Evolutionary conservation across 2,329 filamentous ascomycete genomes (phyloP), one percentile per base, ranked within the genome.

Genomic region (Xylaria sp.): DNA sequence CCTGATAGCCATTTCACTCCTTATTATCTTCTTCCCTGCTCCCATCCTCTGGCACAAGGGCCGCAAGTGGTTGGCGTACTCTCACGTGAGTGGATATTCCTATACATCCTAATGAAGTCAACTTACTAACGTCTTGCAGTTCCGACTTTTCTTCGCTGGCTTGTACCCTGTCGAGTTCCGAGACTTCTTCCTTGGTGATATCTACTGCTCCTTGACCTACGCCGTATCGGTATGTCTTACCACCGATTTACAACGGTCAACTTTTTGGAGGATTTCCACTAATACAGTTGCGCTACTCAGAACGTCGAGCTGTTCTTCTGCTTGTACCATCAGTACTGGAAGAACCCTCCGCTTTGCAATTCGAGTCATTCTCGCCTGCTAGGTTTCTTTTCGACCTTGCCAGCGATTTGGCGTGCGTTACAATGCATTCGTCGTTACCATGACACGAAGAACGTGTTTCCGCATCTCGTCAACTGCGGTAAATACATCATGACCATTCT

Each of bases 151-250:
- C 56, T 82, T 93, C 53, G 91, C 93, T 11, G 92, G 92, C 3
- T 73, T 96, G 18, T 97, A 95, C 69, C 91, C 91, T 1, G 94
- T 99, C 54, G 93, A 97, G 72, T 99, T 97, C 73, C 85, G 92
- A 59, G 94, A 99, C 74, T 97, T 99, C 76, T 97, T 97, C 74
- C 82, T 97, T 0, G 94, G 94, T 55, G 94, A 99, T 72, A 97
- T 97, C 80, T 96, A 96, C 74, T 97, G 93, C 75, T 97, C 94
- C 2, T 80, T 96, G 58, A 96, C 92, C 4, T 99, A 99, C 74
- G 83, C 88, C 13, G 90, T 91, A 75, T 88, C 90, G 62, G 90
- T 93, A 80, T 78, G 89, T 83, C 2, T 30, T 13, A 7, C 2
- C 13, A 3, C 2, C 23, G 4, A 49, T 8, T 34, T 9, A 42